Evolutionary conservation across 2,329 filamentous ascomycete species (phyloP), one percentile per base, ranked within the genome.

Genomic region (Ascomycota sp.): DNA sequence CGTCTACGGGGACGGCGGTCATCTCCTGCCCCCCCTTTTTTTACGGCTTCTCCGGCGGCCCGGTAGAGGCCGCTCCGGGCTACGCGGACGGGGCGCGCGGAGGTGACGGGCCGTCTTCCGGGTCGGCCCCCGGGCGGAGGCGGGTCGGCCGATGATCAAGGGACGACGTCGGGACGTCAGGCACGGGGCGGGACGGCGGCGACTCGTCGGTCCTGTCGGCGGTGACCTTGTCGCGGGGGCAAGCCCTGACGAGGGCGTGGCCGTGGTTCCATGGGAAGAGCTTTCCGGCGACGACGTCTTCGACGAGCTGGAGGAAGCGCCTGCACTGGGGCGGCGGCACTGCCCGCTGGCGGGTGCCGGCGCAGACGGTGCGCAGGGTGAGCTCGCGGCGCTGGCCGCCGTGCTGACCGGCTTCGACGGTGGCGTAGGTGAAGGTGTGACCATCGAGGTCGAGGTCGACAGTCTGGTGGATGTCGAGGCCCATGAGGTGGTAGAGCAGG

Each of bases 361-460:
- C 12, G 17, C 3, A 30, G 8, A n/a, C 35, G 11, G 37, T 32
- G 13, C 40, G 34, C 12, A 71, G 50, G 2, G 50, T 55, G 17
- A 71, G 43, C 40, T 65, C 60, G 13, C 60, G 55, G n/a, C 61
- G 53, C 9, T 56, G 57, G 5, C 63, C 63, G 29, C 58, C 60
- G 33, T 61, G 57, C 30, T 54, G 52, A 0, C 63, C 64, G 5
- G 54, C 61, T 35, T 69, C 59, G 35, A 68, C 53, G 39, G 53
- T 59, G 13, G 54, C 62, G 51, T 69, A 68, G 7, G 50, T 53
- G 7, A 71, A 46, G 8, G 43, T 57, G 45, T 61, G 56, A 26
- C 51, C 54, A 6, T 48, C 36, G 43, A 57, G 61, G 2, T 52
- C 42, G 24, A 56, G 45, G 8, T 57, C 48, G 28, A 60, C 45